Evolutionary conservation across 108 stramenopile genomes (phyloP), one percentile per base, ranked within the genome.

Genomic region (Fragilaria radians): DNA sequence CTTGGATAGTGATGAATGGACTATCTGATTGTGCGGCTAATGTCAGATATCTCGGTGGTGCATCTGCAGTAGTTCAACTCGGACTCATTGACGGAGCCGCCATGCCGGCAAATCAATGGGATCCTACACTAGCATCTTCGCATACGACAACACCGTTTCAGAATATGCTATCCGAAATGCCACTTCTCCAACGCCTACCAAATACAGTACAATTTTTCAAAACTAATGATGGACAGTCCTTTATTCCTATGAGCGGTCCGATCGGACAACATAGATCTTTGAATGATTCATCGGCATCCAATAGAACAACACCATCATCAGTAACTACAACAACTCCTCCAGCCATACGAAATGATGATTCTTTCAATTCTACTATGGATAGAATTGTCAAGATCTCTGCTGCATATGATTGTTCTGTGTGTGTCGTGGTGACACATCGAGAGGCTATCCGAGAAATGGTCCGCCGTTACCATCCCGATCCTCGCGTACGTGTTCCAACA

Each of bases 1-100:
- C 57, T 22, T 17, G 34, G 4, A 59, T 47, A 3, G 57, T 59
- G 7, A n/a, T 59, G 57, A 59, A 59, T 59, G 57, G 57, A 4
- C 19, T 59, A 5, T 21, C 19, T 14, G 21, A 29, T 21, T 59
- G 57, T 32, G 57, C 57, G 25, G 42, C 57, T 19, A 5, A 17
- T 18, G 30, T 59, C 4, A 24, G 14, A 21, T 14, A 19, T 18
- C 4, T 22, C 3, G 45, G 57, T 22, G 36, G 36, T 3, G 42
- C 42, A 32, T 21, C 5, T n/a, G 42, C 33, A 19, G 7, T 5
- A 33, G 57, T 59, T 29, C 17, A 42, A 19, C 23, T 5, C 34
- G 57, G 57, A 4, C 5, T 4, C 36, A 42, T 42, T 42, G 36
- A 42, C 36, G 36, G 36, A 11, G 36, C 36, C 14, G 36, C 36